These are phyloP conservation scores for Coemansia reversa DNA, from an alignment of 192 early-diverging fungal species.

Conservation along the genomic window DNA sequence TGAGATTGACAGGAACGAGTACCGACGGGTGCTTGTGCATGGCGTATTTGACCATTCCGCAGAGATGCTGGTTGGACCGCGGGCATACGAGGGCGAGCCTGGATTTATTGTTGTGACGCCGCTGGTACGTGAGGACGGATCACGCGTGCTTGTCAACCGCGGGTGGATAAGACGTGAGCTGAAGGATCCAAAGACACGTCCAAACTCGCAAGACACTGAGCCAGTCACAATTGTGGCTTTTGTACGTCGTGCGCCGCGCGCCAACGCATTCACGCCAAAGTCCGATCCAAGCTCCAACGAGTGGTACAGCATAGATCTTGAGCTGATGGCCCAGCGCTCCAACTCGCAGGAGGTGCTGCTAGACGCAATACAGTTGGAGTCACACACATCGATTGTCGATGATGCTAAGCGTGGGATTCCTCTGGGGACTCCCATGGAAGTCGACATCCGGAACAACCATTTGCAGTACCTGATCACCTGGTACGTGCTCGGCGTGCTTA, in stretches of 20 bases:
- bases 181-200: slow-evolving; percentile 56
- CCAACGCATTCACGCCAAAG: slow-evolving; percentile 62
- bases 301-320: slow-evolving; percentile 82
- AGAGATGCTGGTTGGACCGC: slow-evolving; percentile 83
- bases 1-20: slow-evolving; percentile 66
- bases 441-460: slow-evolving; percentile 84
- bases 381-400: slow-evolving; percentile 21
- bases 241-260: slow-evolving; percentile 56
- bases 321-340: slow-evolving; percentile 69
- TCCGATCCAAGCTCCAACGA: slow-evolving; percentile 66
- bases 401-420: slow-evolving; percentile 62
- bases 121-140: slow-evolving; percentile 67
- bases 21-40: slow-evolving; percentile 67
- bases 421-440: slow-evolving; percentile 64
- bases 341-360: slow-evolving; percentile 70
- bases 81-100: slow-evolving; percentile 65
- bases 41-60: slow-evolving; percentile 70
- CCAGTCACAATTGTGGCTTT: slow-evolving; percentile 67
- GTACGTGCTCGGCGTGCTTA: slow-evolving; percentile 71
- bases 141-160: slow-evolving; percentile 77
- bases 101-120: slow-evolving; percentile 79
- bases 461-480: slow-evolving; percentile 87
- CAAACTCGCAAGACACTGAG: slow-evolving; percentile 56
- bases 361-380: slow-evolving; percentile 68
- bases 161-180: slow-evolving; percentile 84